phyloP scores from a whole-genome alignment of 371 early-diverging fungal species.

The Caulochytrium protostelioides region DNA sequence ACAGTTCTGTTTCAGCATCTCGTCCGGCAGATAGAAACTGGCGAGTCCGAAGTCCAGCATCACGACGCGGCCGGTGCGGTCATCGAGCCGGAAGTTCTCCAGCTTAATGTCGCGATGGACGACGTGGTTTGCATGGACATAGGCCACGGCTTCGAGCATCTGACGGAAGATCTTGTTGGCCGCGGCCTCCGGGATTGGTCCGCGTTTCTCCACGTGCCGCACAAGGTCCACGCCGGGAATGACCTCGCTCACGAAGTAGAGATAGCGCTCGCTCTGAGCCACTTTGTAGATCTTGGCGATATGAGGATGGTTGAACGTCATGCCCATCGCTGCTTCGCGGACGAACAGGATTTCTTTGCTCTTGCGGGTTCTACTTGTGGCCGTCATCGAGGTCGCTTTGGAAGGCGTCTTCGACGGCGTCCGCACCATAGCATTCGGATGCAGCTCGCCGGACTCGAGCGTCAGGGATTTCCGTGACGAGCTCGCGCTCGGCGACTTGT shows the following conservation, averaged over 20 bases:
- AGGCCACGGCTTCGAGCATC: constrained; percentile 11
- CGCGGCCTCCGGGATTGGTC: constrained; percentile 6
- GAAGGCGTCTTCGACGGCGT: too few relatives aligned
- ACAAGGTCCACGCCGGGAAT: constrained; percentile 12
- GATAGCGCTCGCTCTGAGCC: constrained; percentile 11
- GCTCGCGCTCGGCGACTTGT: too few relatives aligned
- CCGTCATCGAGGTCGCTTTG: too few relatives aligned
- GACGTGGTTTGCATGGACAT: constrained; percentile 10
- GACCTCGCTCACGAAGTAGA: constrained; percentile 17
- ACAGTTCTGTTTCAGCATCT: constrained; percentile 6
- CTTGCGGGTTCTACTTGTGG: too few relatives aligned
- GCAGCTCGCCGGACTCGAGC: too few relatives aligned
- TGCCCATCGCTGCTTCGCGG: constrained; percentile 11
- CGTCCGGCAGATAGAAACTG: constrained; percentile 47
- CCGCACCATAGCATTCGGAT: too few relatives aligned
- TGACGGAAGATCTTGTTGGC: constrained; percentile 8
- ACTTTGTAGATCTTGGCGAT: constrained; percentile 10
- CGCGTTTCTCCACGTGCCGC: constrained; percentile 8
- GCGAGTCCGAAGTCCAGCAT: constrained; percentile 74
- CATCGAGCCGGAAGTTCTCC: constrained; percentile 66
- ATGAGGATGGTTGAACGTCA: constrained; percentile 13
- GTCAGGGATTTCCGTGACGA: too few relatives aligned
- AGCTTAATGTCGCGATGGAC: constrained; percentile 61
- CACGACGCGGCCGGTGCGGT: constrained; percentile 20
- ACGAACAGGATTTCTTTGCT: too few relatives aligned